These are phyloP conservation scores for Papilionanthe hybrid DNA, from an alignment of 116 monocot species.

Conservation along the genomic window DNA sequence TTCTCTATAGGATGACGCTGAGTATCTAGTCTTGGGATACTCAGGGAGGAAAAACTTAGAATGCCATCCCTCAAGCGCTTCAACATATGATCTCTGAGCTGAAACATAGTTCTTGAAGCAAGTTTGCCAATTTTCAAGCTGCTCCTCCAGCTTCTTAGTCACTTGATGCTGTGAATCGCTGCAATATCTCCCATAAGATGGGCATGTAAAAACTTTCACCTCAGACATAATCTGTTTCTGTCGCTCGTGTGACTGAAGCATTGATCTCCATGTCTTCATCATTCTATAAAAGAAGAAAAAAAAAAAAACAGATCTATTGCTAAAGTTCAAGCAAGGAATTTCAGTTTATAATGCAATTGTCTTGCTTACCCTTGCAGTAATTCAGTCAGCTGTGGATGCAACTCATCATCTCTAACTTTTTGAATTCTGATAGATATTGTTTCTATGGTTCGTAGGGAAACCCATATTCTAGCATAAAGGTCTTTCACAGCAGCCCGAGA, in stretches of 20 bases:
- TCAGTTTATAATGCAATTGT: not conserved
- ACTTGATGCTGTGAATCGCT: conserved; percentile 64
- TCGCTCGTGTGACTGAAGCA: conserved; percentile 80
- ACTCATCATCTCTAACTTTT: conserved; percentile 80
- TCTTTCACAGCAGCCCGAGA: conserved; percentile 62
- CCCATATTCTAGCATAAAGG: conserved; percentile 80
- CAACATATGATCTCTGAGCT: conserved; percentile 72
- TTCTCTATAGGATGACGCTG: conserved; percentile 21
- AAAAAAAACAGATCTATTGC: not conserved
- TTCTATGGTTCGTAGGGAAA: conserved; percentile 64
- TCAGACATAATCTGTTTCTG: conserved; percentile 82
- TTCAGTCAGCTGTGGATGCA: conserved; percentile 89
- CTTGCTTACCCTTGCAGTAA: conserved; percentile 69
- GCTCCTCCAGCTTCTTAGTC: conserved; percentile 72
- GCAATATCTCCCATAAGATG: conserved; percentile 85
- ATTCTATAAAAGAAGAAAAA: conserved; percentile 42
- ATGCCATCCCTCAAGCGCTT: conserved; percentile 83
- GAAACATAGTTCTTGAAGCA: conserved; percentile 61
- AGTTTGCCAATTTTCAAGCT: conserved; percentile 69
- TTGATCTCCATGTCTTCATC: conserved; percentile 65
- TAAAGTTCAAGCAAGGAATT: not conserved
- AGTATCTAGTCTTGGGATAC: conserved; percentile 38
- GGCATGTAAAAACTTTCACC: conserved; percentile 61
- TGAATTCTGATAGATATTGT: conserved; percentile 83
- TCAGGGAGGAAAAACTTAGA: conserved; percentile 72